phyloP scores from a whole-genome alignment of 768 basidiomycete genomes.

The Collybiopsis luxurians region DNA sequence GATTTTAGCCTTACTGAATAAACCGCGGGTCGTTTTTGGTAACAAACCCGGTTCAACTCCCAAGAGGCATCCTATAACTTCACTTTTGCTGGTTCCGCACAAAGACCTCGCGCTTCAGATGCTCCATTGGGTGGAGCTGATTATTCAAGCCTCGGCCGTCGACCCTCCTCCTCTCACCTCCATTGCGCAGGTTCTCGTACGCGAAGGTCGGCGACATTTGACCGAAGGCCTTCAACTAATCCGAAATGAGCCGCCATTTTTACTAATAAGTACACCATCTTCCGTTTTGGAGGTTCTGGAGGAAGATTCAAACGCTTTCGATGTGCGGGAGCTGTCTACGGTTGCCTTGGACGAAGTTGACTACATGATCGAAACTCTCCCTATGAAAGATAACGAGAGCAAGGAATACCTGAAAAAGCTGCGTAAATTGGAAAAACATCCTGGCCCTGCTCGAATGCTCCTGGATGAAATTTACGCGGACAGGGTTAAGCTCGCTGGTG shows the following conservation, averaged over 20 bases:
- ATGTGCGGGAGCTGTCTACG: constrained; percentile 45
- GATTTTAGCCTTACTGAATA: constrained; percentile 62
- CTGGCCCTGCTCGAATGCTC: constrained; percentile 55
- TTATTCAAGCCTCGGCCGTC: constrained; percentile 30
- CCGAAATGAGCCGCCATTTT: constrained; percentile 50
- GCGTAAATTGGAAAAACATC: constrained; percentile 48
- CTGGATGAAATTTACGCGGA: constrained; percentile 54
- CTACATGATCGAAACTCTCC: constrained; percentile 58
- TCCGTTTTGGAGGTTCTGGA: constrained; percentile 58
- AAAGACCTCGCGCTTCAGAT: constrained; percentile 70
- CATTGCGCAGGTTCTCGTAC: constrained; percentile 61
- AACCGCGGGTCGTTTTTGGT: constrained; percentile 32
- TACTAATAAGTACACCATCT: constrained; percentile 72
- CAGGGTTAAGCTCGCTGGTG: constrained; percentile 5
- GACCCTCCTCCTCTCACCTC: constrained; percentile 33
- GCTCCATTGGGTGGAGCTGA: constrained; percentile 58
- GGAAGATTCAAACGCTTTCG: constrained; percentile 39
- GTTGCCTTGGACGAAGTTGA: constrained; percentile 79
- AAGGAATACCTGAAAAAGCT: constrained; percentile 25
- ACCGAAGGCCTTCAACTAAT: constrained; percentile 36
- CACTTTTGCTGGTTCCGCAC: constrained; percentile 70
- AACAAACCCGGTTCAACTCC: constrained; percentile 6
- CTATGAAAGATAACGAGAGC: constrained; percentile 26
- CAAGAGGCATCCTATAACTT: constrained; percentile 35
- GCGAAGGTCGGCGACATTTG: constrained; percentile 42